Base-by-base conservation (phyloP, 73 alveolate genomes). In the Paramecium pentaurelia region DNA sequence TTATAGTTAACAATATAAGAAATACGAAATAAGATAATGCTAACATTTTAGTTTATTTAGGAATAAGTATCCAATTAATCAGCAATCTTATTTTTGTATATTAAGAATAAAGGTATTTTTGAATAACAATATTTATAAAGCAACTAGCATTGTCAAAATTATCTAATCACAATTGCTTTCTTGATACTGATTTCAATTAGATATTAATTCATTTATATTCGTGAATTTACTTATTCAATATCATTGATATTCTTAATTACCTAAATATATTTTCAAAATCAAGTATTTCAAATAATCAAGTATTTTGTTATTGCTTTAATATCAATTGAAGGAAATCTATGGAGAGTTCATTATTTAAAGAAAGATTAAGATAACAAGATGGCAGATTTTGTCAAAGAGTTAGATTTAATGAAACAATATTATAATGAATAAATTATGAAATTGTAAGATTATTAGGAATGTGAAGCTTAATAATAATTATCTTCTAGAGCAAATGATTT, bases 401-500 rank as follows among this genome's bases (percentile, higher is more conserved):
- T 70, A 28, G 86, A 70, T 25, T 7, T 6, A 32, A 70, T 70
- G 36, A 70, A 25, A 28, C 36, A 70, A 4, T 22, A 30, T 9
- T 70, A 70, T 28, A 32, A 22, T 32, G 37, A 25, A 28, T 25
- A 70, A 25, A 70, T 70, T 1, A 70, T 20, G 3, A 70, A 28
- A 32, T n/a, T 70, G 4, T 70, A 70, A 32, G 86, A 70, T 28
- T 9, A 70, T 70, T 22, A 22, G 16, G 86, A 70, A 5, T 8
- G 28, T 28, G 37, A 70, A 25, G 30, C 28, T 28, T 34, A 70
- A 70, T 2, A 70, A 20, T 8, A 70, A 70, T 70, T 70, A 40
- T 30, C 88, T 8, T 37, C 88, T 6, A 32, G 88, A 28, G 88
- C 88, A 8, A 77, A 77, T 77, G 90, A 44, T 30, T 34, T 77